Percentiles rank a stretch among this genome's conserved stretches.
Evolutionary conservation across 495 filamentous ascomycete species (phyloP).

Genomic region (Tuber calosporum): DNA sequence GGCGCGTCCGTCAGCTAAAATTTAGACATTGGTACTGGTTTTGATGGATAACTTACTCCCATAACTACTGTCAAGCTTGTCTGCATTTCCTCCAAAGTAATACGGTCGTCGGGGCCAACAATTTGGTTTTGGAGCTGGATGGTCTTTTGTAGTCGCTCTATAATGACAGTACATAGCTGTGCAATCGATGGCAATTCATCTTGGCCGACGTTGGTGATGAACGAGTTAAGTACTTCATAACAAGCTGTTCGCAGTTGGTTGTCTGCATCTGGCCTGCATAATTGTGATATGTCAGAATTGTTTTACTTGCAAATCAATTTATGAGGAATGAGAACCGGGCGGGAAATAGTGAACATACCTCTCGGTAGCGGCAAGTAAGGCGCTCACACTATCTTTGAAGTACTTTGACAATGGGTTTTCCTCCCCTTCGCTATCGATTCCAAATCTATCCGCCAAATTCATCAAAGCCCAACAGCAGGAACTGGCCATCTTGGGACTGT

Average conservation of each 20-base stretch:
- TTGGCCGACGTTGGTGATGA: conserved; percentile 79
- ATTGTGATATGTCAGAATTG: conserved; percentile 27
- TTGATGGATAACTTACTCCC: conserved; percentile 46
- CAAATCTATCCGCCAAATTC: conserved; percentile 94
- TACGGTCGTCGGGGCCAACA: conserved; percentile 89
- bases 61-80: conserved; percentile 86
- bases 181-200: conserved; percentile 77
- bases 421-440: conserved; percentile 54
- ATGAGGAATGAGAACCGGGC: conserved; percentile 14
- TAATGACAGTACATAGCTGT: conserved; percentile 69
- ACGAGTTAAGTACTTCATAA: conserved; percentile 94
- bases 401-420: conserved; percentile 81
- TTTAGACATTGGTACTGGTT: background rate
- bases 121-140: conserved; percentile 87
- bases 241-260: conserved; percentile 91
- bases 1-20: background rate
- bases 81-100: conserved; percentile 94
- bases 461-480: conserved; percentile 99
- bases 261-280: conserved; percentile 61
- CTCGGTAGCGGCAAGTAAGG: conserved; percentile 77
- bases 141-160: conserved; percentile 84
- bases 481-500: conserved; percentile 90
- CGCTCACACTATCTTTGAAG: conserved; percentile 85
- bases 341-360: conserved; percentile 44
- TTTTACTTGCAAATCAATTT: background rate